Evolutionary conservation across 495 filamentous ascomycete species (phyloP).

Genomic region (Hypoxylon rickii): DNA sequence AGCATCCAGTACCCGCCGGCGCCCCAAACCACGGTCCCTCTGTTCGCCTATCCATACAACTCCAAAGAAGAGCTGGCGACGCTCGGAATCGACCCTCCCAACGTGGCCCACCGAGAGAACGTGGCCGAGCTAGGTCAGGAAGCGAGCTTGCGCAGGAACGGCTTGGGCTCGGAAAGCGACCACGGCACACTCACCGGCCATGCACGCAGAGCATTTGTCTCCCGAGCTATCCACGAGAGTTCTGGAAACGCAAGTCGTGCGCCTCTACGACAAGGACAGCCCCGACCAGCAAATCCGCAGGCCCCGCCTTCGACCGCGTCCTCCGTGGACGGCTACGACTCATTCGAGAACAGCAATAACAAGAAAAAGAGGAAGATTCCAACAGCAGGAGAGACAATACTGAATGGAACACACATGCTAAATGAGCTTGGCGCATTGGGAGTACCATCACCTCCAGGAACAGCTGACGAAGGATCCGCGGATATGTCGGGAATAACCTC

Average conservation of each 20-base stretch:
- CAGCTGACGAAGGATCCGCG: constrained; percentile 36
- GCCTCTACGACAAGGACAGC: constrained; percentile 35
- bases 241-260: constrained; percentile 32
- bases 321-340: constrained; percentile 88
- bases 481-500: constrained; percentile 45
- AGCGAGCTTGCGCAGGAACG: constrained; percentile 33
- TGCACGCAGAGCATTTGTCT: constrained; percentile 30
- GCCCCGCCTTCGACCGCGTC: constrained; percentile 55
- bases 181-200: constrained; percentile 42
- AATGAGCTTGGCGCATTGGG: constrained; percentile 48
- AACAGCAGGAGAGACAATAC: constrained; percentile 67
- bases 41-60: constrained; percentile 76
- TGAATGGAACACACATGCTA: constrained; percentile 58
- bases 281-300: constrained; percentile 49
- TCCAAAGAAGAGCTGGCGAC: constrained; percentile 43
- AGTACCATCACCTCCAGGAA: constrained; percentile 28
- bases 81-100: constrained; percentile 22
- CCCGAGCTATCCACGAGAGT: constrained; percentile 33
- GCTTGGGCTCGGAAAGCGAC: constrained; percentile 43
- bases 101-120: constrained; percentile 37
- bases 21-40: constrained; percentile 65
- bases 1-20: constrained; percentile 80
- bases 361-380: constrained; percentile 99
- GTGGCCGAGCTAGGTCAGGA: constrained; percentile 38
- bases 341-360: constrained; percentile 98